Evolutionary conservation across 108 stramenopile species (phyloP).

Genomic region (Fragilariopsis cylindrus): DNA sequence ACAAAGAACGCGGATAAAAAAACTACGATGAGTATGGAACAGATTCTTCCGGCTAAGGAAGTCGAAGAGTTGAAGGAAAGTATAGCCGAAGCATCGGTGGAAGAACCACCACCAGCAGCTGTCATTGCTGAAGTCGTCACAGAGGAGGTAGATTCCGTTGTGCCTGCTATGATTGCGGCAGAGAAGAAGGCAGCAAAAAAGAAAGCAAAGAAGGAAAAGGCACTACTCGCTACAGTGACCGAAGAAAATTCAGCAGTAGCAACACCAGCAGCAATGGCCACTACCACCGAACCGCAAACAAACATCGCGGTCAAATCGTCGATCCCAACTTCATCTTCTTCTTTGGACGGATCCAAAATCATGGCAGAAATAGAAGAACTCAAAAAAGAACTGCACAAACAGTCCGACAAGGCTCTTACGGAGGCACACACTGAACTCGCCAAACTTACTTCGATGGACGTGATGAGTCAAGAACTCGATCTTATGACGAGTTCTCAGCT

Average conservation of each 20-base stretch:
- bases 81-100: background rate
- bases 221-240: no score
- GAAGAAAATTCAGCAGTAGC: background rate
- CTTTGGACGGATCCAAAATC: constrained; percentile 30
- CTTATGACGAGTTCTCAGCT: constrained; percentile 46
- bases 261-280: constrained; percentile 14
- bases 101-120: background rate
- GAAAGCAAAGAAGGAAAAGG: background rate
- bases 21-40: no score
- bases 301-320: constrained; percentile 6
- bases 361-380: constrained; percentile 33
- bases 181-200: background rate
- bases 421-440: constrained; percentile 40
- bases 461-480: constrained; percentile 52
- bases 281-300: constrained; percentile 39
- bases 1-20: background rate
- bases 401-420: constrained; percentile 28
- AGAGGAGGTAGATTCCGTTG: background rate
- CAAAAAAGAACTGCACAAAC: constrained; percentile 28
- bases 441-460: constrained; percentile 40
- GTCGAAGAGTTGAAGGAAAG: background rate
- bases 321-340: constrained; percentile 5
- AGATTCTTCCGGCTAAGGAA: background rate
- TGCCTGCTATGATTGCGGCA: background rate
- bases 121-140: background rate